Base-by-base conservation (phyloP, 371 early-diverging fungal species). In the Blakeslea trispora region DNA sequence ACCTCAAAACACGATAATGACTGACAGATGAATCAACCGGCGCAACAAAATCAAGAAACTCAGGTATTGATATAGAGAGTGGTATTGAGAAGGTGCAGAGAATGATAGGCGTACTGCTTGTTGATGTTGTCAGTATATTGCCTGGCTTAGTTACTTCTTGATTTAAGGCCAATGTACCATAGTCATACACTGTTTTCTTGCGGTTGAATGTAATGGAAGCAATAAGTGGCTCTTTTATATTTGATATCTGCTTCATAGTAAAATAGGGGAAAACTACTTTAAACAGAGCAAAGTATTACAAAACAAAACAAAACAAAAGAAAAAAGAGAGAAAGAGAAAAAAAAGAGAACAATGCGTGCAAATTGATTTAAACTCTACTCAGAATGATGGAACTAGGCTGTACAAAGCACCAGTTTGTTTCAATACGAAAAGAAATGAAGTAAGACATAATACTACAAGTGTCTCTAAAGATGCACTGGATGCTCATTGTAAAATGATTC, bases 71-170 rank as follows among this genome's bases (percentile, higher is more conserved):
- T 78, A 93, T 84, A 72, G 89, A 89, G 4, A 85, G 74, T 0
- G 97, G 97, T 2, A 95, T 91, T 17, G 87, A 89, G 11, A 92
- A 72, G 3, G 93, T 85, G 47, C 86, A 85, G 9, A 93, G 68
- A 4, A 87, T 70, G 28, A 74, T 72, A 32, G 45, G 40, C 37
- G 55, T 22, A 35, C 14, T 35, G 49, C 4, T 24, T 11, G 40
- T 34, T 48, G 18, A 18, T 11, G 40, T 34, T 48, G 18, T 47
- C 34, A 5, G 19, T 32, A 22, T 37, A 18, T n/a, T 6, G 57
- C 14, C 49, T 59, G 34, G 1, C 57, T 56, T 14, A 39, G 43
- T 24, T 17, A 22, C 39, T 23, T 87, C 84, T 24, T 84, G 72
- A 65, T 79, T 88, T 8, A 93, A 73, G 53, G 85, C 86, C 19